Evolutionary conservation across 2,329 filamentous ascomycete species (phyloP), one percentile per base, ranked within the genome.

Genomic region (Stagonosporopsis rhizophila): DNA sequence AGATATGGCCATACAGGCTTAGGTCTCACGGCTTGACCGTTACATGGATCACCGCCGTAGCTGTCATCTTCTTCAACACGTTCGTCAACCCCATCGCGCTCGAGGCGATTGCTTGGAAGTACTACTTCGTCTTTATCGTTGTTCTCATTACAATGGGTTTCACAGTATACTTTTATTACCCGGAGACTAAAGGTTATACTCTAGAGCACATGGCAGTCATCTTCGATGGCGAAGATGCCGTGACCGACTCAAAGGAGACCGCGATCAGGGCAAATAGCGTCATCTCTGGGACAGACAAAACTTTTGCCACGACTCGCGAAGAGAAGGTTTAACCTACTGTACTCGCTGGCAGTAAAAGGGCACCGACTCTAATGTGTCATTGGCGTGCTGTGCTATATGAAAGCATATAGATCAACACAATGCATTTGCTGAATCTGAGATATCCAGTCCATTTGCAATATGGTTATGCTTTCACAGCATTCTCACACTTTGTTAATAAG

Each of bases 11-110:
- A 6, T 75, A 65, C 51, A 54, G 58, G n/a, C 60, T 73, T 8
- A 62, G 71, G 2, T 60, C 53, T 9, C 44, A 52, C 17, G 58
- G 54, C 19, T 80, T 86, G 50, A 81, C 80, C 28, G 44, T 52
- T 15, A 52, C 45, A 5, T 55, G 44, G 56, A 25, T 55, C 15
- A 44, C 46, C 4, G 57, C 38, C 2, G 22, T 58, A 23, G 40
- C 41, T 6, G 46, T 50, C 17, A 52, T 30, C 45, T 60, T 58
- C 46, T 58, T 60, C 55, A 42, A 42, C 25, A 42, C 25, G 23
- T 28, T 42, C 5, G 40, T 42, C 40, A 42, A 28, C 25, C 40
- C 40, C 12, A 42, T 42, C n/a, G 40, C 23, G 6, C 25, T 42
- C 2, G 23, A 42, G 23, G 23, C 40, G 14, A 27, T 42, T 28